Percentiles rank a stretch among this genome's conserved stretches.
These are phyloP conservation scores for Botryotinia convoluta DNA, from an alignment of 2,329 filamentous ascomycete genomes.

Conservation along the genomic window DNA sequence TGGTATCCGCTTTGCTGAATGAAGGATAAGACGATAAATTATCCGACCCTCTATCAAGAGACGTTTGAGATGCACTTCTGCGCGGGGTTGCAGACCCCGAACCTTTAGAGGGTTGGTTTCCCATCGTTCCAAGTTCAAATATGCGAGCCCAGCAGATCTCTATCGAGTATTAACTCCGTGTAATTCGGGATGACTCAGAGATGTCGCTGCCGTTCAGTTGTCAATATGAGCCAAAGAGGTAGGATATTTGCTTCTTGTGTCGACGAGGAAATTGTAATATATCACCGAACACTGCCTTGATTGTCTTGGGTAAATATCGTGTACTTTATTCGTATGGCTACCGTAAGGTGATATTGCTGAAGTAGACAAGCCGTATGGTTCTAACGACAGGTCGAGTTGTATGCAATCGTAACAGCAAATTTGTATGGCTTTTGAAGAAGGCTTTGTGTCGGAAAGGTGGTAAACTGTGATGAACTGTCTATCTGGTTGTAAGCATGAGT, in stretches of 20 bases:
- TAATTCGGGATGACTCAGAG: background rate
- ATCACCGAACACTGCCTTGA: background rate
- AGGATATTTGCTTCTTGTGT: background rate
- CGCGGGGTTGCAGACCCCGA: constrained; percentile 35
- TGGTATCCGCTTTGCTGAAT: constrained; percentile 88
- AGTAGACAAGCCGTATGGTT: background rate
- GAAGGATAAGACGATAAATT: constrained; percentile 81
- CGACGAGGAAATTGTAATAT: background rate
- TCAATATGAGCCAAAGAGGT: background rate
- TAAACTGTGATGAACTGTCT: background rate
- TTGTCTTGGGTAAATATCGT: background rate
- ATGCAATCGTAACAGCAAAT: background rate
- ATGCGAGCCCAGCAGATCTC: background rate
- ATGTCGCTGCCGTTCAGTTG: background rate
- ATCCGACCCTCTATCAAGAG: constrained; percentile 32
- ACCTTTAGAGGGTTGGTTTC: constrained; percentile 65
- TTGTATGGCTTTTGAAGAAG: background rate
- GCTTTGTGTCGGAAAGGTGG: background rate
- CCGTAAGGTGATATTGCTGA: background rate
- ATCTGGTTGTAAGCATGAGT: background rate
- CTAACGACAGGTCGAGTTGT: background rate
- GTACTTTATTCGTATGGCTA: background rate
- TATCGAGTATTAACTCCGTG: background rate
- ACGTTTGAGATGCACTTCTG: constrained; percentile 34
- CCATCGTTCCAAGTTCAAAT: constrained; percentile 51